Conservation (phyloP, 176 grass and related monocot species). For the Oryza glumipatula region DNA sequence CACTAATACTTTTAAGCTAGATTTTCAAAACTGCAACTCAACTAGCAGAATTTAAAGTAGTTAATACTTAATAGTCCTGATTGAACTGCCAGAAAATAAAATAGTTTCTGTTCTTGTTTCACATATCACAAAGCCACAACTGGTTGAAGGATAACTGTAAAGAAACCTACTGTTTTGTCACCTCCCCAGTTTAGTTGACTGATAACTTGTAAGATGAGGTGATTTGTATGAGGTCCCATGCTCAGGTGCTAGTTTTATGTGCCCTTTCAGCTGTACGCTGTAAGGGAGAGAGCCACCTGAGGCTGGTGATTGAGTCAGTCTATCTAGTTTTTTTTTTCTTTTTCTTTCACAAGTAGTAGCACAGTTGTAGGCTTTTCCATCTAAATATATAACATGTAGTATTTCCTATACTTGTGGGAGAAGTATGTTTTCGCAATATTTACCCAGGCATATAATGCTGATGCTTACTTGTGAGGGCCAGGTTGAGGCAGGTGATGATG, state of each 20-base stretch:
- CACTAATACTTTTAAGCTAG: neutral
- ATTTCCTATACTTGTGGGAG: neutral
- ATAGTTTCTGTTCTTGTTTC: neutral
- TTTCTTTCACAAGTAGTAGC: neutral
- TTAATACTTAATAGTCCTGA: neutral
- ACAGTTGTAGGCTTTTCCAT: neutral
- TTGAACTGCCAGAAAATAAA: neutral
- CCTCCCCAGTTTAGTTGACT: too few species aligned
- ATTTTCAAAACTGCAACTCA: neutral
- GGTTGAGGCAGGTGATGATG: conserved; percentile 44
- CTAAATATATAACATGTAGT: neutral
- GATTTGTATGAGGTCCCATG: neutral
- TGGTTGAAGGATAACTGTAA: too few species aligned
- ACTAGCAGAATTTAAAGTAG: neutral
- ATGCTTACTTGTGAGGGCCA: conserved; percentile 43
- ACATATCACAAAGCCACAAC: neutral
- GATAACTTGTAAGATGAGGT: too few species aligned
- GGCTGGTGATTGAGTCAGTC: too few species aligned
- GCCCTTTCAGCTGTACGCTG: too few species aligned
- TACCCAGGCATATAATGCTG: neutral
- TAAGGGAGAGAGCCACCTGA: neutral
- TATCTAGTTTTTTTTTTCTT: too few species aligned
- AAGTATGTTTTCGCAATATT: neutral
- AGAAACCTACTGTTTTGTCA: too few species aligned
- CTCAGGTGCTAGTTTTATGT: neutral